Evolutionary conservation across 2,329 filamentous ascomycete genomes (phyloP), one percentile per base, ranked within the genome.

Genomic region (Hypoxylon sp.): DNA sequence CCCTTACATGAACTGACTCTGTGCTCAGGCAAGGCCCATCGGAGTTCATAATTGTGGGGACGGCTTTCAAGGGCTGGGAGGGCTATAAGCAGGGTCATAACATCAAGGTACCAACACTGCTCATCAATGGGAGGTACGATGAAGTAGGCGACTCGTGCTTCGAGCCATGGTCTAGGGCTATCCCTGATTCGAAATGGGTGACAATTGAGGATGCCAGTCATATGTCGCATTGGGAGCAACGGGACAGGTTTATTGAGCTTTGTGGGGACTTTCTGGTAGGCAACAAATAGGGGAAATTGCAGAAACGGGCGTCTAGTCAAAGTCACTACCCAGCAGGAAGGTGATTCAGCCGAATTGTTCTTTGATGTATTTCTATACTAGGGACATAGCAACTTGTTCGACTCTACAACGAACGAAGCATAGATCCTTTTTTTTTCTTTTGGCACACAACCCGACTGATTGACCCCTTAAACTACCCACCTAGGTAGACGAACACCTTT

Each of bases 391-490:
- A 18, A 40, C 1, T 20, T 20, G 7, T 20, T 11, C 11, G 9
- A 5, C 30, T 30, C 4, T 33, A 33, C 4, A 33, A 33, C 11
- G 11, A 14, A 30, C 28, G 2, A 33, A 3, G 8, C 5, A 12
- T 33, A 33, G 4, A 11, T 22, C 1, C 40, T 22, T 7, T 20
- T 8, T 4, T 22, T 44, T 1, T 9, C 8, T 7, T 24, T 11
- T 14, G 30, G 11, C 30, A 33, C 4, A 4, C 4, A 33, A 33
- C 30, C 30, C 9, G 24, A 26, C 87, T 93, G 51, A 86, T 97
- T 57, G 84, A 87, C 49, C 93, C 90, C 0, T 79, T 90, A 7
- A 87, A 94, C n/a, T n/a, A n/a, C n/a, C n/a, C n/a, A n/a, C n/a
- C n/a, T n/a, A n/a, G n/a, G 6, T 97, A 96, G 80, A 91, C 92